phyloP scores from a whole-genome alignment of 805 yeast genomes.

The Candida rishiriensis region DNA sequence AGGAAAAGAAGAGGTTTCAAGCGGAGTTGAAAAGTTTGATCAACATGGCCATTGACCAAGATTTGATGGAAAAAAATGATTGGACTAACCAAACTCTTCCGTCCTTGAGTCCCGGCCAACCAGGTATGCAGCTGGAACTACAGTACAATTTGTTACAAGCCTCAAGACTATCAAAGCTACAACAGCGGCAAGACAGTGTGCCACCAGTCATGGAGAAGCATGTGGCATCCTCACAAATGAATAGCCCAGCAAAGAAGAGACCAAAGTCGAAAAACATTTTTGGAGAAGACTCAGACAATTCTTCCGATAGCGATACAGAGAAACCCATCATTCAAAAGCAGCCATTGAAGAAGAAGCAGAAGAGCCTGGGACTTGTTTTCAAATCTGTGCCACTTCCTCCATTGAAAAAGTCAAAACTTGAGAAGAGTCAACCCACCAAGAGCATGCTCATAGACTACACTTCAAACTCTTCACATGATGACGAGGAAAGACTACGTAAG shows the following conservation, averaged over 20 bases:
- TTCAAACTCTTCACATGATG: neutral
- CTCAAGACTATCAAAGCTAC: conserved; percentile 5
- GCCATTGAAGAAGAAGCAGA: neutral
- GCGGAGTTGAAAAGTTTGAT: conserved; percentile 46
- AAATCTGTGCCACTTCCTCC: neutral
- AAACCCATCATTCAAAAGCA: neutral
- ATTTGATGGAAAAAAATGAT: conserved; percentile 43
- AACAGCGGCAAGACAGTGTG: neutral
- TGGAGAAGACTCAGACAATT: conserved; percentile 8
- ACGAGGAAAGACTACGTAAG: conserved; percentile 33
- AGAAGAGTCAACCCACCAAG: neutral
- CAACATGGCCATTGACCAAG: conserved; percentile 41
- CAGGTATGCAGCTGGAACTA: conserved; percentile 13
- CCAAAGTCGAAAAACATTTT: conserved; percentile 9
- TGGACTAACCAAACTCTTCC: conserved; percentile 55
- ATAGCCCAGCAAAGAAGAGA: conserved; percentile 2
- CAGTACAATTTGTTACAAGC: conserved; percentile 11
- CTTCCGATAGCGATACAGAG: neutral
- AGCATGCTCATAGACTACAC: neutral
- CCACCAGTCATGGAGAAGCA: neutral
- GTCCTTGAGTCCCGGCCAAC: conserved; percentile 20
- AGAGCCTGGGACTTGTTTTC: neutral
- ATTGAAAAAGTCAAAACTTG: no score
- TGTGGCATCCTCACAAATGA: neutral
- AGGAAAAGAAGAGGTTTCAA: conserved; percentile 37